Evolutionary conservation across 2,329 filamentous ascomycete species (phyloP), one percentile per base, ranked within the genome.

Genomic region (Fusarium proliferatum): DNA sequence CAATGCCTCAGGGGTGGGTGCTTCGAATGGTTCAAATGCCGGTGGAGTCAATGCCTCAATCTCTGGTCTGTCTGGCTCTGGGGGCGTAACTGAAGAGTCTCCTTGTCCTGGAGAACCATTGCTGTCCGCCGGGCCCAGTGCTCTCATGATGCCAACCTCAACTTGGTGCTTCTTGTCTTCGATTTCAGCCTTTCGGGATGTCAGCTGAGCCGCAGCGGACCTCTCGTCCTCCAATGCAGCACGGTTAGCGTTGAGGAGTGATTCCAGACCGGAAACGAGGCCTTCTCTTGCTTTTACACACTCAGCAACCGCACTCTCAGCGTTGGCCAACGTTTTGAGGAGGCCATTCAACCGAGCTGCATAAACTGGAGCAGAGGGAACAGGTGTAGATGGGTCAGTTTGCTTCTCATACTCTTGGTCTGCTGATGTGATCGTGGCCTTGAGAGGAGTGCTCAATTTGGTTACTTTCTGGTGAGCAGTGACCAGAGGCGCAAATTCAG

Each of bases 31-130:
- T 39, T 78, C 79, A 52, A 75, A 73, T 21, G 72, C 58, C 3
- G 93, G 93, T n/a, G 95, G 95, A 1, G 95, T 98, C 63, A 98
- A 87, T 10, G 92, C 93, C 81, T 98, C 96, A 64, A 97, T 88
- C 75, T 95, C 91, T 3, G 96, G 95, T 39, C 94, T 91, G 69
- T 91, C 90, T 17, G 90, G 89, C 72, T 94, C 93, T 33, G 86
- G 81, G 19, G 82, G 81, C 7, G 85, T 85, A 69, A 82, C 87
- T 42, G 82, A 83, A n/a, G 81, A 82, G 41, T 86, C 79, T 55
- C 85, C 82, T 13, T 85, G 84, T 6, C 86, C 85, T 7, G 86
- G 83, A 15, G 89, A 85, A 13, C 82, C 82, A 52, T 85, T 83
- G 26, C 85, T 84, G 64, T 89, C 87, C 13, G 91, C 88, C 3